Percentiles rank a stretch among this genome's conserved stretches.
phyloP scores from a whole-genome alignment of 768 basidiomycete species.

The Chlorophyllum brunneum region DNA sequence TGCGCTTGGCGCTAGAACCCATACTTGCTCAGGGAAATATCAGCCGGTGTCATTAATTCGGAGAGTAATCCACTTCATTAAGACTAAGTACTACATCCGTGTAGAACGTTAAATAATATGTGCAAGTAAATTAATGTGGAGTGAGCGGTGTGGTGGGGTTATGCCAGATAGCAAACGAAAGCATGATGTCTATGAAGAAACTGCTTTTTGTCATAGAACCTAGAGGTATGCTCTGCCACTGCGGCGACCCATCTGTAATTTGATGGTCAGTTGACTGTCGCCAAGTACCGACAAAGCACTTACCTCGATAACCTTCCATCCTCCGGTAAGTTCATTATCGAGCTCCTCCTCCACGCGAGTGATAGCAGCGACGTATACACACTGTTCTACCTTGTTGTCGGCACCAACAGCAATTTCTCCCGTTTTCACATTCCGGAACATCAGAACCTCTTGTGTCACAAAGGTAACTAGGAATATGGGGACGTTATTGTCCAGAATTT shows the following conservation, averaged over 20 bases:
- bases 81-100: constrained; percentile 4
- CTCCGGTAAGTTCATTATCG: constrained; percentile 89
- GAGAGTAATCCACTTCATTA: neutral
- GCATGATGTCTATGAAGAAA: constrained; percentile 19
- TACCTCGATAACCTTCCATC: constrained; percentile 98
- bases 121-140: constrained; percentile 9
- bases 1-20: neutral
- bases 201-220: constrained; percentile 20
- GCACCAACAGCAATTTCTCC: constrained; percentile 85
- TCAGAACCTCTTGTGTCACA: constrained; percentile 87
- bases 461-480: constrained; percentile 93
- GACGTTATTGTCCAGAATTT: constrained; percentile 84
- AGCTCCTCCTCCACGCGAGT: constrained; percentile 87
- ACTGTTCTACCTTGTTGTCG: constrained; percentile 89
- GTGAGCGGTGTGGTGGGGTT: constrained; percentile 23
- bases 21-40: neutral
- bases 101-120: constrained; percentile 6
- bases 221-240: constrained; percentile 46
- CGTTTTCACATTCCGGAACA: constrained; percentile 89
- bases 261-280: constrained; percentile 5
- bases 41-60: neutral
- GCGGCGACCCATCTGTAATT: constrained; percentile 37
- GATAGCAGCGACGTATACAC: constrained; percentile 87
- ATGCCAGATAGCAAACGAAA: constrained; percentile 19
- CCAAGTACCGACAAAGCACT: constrained; percentile 18